Evolutionary conservation across 2,329 filamentous ascomycete species (phyloP).

Genomic region (Domatiomyces catenatus): DNA sequence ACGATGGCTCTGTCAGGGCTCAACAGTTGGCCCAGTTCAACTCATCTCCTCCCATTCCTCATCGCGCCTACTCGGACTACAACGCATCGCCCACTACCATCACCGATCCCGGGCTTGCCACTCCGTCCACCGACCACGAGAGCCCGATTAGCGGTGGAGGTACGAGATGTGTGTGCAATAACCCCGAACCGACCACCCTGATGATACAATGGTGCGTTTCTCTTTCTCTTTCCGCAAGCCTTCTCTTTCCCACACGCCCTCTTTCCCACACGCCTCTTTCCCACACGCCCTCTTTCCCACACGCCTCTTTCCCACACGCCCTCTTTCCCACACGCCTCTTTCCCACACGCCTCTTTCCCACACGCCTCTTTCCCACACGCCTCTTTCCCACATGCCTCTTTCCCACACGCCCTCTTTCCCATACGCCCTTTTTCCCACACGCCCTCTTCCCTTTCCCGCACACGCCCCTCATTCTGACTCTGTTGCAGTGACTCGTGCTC

Average conservation of each 20-base stretch:
- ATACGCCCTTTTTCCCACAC: background rate
- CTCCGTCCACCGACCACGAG: constrained; percentile 39
- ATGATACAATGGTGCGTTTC: constrained; percentile 43
- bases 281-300: background rate
- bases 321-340: too few species aligned
- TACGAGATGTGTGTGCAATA: constrained; percentile 43
- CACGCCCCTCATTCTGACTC: background rate
- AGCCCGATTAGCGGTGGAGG: constrained; percentile 35
- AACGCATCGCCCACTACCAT: constrained; percentile 36
- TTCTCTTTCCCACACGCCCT: background rate
- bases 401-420: background rate
- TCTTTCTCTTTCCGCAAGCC: background rate
- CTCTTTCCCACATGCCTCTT: constrained; percentile 8
- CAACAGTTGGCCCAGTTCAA: constrained; percentile 21
- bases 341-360: too few species aligned
- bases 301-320: too few species aligned
- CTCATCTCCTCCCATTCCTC: constrained; percentile 30
- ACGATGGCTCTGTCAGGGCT: constrained; percentile 5
- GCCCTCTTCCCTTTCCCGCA: background rate
- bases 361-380: background rate
- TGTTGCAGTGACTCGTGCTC: constrained; percentile 40
- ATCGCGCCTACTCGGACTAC: constrained; percentile 25
- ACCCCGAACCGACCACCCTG: constrained; percentile 37
- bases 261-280: background rate
- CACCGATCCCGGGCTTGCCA: constrained; percentile 35